Percentiles rank a stretch among this genome's conserved stretches.
phyloP scores from a whole-genome alignment of 768 basidiomycete species.

The Boletus vermiculosoides region DNA sequence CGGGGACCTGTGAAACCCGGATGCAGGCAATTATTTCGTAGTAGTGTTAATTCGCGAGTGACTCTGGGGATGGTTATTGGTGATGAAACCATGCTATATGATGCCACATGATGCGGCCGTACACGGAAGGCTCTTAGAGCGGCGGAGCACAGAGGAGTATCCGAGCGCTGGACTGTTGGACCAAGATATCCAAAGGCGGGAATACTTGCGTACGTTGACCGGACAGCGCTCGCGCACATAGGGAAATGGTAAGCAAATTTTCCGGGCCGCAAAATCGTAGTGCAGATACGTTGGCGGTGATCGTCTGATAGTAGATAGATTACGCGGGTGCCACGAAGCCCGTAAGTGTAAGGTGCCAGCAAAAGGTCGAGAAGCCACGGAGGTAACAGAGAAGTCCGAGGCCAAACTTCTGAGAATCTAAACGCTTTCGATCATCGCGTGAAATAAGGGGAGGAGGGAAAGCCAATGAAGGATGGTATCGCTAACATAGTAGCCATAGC shows the following conservation, averaged over 20 bases:
- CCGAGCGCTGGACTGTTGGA: slow-evolving; percentile 16
- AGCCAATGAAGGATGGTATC: slow-evolving; percentile 8
- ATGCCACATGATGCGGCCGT: slow-evolving; percentile 20
- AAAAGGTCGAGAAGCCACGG: slow-evolving; percentile 33
- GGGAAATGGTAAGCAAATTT: slow-evolving; percentile 12
- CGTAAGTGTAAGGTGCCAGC: slow-evolving; percentile 17
- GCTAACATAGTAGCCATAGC: slow-evolving; percentile 16
- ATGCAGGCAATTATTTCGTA: slow-evolving; percentile 15
- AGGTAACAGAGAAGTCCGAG: slow-evolving; percentile 36
- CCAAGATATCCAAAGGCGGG: slow-evolving; percentile 23
- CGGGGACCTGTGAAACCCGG: slow-evolving; percentile 21
- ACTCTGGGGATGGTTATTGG: slow-evolving; percentile 5
- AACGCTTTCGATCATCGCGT: slow-evolving; percentile 26
- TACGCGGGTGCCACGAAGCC: slow-evolving; percentile 32
- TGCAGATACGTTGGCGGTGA: slow-evolving; percentile 20
- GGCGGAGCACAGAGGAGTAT: slow-evolving; percentile 22
- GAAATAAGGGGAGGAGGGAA: slow-evolving; percentile 16
- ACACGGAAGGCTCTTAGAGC: slow-evolving; percentile 20
- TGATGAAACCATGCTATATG: slow-evolving; percentile 9
- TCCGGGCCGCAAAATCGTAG: slow-evolving; percentile 14
- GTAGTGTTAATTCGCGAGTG: slow-evolving; percentile 10
- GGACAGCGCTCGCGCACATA: slow-evolving; percentile 15
- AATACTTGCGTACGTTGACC: slow-evolving; percentile 19
- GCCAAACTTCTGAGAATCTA: slow-evolving; percentile 31
- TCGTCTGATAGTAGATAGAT: slow-evolving; percentile 20